Conservation (phyloP, 176 grass and related monocot genomes). For the Ananas comosus region DNA sequence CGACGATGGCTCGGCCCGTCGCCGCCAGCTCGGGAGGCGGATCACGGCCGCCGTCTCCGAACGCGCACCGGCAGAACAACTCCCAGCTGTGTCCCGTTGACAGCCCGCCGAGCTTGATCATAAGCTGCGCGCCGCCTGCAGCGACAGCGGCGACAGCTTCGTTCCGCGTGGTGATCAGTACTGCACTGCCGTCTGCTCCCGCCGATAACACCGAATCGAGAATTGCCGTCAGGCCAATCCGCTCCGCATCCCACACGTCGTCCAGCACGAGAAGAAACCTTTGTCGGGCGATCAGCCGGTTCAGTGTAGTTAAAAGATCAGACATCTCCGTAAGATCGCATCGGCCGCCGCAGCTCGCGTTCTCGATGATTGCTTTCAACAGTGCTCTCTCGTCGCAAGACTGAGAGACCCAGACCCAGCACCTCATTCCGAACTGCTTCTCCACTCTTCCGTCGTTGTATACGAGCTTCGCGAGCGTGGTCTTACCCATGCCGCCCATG, state of each 20-base stretch:
- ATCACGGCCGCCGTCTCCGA: background rate
- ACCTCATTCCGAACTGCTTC: background rate
- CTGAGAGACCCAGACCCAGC: conserved; percentile 2
- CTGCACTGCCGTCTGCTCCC: too few species aligned
- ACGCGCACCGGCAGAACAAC: conserved; percentile 4
- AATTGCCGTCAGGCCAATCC: too few species aligned
- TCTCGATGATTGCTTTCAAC: background rate
- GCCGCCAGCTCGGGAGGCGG: background rate
- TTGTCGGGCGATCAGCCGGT: too few species aligned
- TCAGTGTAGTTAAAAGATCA: too few species aligned
- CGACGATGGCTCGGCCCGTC: background rate
- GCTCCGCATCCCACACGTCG: too few species aligned
- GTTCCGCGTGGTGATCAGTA: too few species aligned
- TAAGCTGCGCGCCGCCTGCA: too few species aligned
- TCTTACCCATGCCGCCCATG: conserved; percentile 5
- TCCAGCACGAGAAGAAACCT: too few species aligned
- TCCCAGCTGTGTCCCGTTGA: background rate
- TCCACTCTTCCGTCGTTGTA: background rate
- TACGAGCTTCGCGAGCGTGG: conserved; percentile 8
- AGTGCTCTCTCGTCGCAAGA: background rate
- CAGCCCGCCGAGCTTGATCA: background rate
- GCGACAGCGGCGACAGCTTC: too few species aligned
- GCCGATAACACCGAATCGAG: too few species aligned
- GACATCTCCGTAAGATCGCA: too few species aligned
- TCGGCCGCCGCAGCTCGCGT: too few species aligned